Base-by-base conservation (phyloP, 225 moss, liverwort and hornwort species). In the Pseudoscleropodium purum region DNA sequence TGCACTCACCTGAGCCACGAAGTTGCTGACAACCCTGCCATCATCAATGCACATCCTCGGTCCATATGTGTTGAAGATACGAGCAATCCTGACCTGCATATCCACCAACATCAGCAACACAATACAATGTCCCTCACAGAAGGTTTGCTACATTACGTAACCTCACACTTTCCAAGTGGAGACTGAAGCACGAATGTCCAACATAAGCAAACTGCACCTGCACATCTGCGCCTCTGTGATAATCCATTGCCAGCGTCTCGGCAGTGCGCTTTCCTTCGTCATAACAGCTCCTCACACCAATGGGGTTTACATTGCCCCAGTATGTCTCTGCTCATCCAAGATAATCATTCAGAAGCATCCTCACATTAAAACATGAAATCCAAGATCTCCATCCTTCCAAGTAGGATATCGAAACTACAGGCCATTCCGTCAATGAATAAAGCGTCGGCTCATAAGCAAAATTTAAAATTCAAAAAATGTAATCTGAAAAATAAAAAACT, bases 21-120 rank as follows among this genome's bases (percentile, higher is more conserved):
- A 95, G 89, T 95, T 95, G 90, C 95, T 95, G 59, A 95, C 95
- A 88, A 95, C 95, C 78, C 95, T 91, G 80, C 95, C 95, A 90
- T 95, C 95, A 78, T 95, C 95, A 63, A 95, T 95, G 87, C 95
- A 93, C 95, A 95, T 95, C 86, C 95, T 89, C 6, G 95, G 95
- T 72, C 95, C 95, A 79, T 95, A 95, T 2, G 95, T 95, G 91
- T 95, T 95, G 88, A 95, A 95, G 82, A 95, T 95, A 80, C 95
- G 95, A 81, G 95, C 95, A 87, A 95, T 95, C 59, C 95, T 92
- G 77, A 95, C 95, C 95, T 95, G 92, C 83, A 89, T 62, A 13
- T 47, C 34, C 41, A 83, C 61, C 30, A 87, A 83, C 72, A 39
- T 87, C 65, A 78, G 78, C 52, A 77, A 78, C 54, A 65, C 31